Evolutionary conservation across 202 grass and related monocot genomes (phyloP).

Genomic region (Hordeum pubiflorum): DNA sequence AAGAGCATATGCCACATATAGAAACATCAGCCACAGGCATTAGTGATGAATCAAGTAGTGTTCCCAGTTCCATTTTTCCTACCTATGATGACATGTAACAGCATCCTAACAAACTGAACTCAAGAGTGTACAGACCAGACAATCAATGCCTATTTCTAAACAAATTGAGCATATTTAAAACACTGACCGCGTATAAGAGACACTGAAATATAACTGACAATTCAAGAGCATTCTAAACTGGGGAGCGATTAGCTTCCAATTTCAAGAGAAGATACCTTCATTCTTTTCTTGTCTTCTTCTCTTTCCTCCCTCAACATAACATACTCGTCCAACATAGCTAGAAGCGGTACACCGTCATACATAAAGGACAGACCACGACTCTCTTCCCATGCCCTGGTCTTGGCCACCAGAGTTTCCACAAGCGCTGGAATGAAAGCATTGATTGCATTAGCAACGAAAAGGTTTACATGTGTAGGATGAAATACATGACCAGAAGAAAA

Average conservation of each 20-base stretch:
- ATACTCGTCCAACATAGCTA: slow-evolving; percentile 98
- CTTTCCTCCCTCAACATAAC: slow-evolving; percentile 92
- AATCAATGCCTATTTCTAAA: neutral
- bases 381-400: slow-evolving; percentile 85
- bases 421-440: slow-evolving; percentile 52
- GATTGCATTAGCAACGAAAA: slow-evolving; percentile 19
- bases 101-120: neutral
- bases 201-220: neutral
- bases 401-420: slow-evolving; percentile 90
- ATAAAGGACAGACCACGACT: slow-evolving; percentile 70
- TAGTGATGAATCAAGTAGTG: neutral
- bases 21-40: neutral
- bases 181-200: neutral
- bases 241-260: neutral
- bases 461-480: neutral
- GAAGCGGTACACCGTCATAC: slow-evolving; percentile 92
- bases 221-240: neutral
- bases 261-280: slow-evolving; percentile 45
- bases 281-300: slow-evolving; percentile 92
- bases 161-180: neutral
- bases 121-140: neutral
- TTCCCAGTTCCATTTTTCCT: neutral
- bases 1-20: neutral
- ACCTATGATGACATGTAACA: neutral
- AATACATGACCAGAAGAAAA: neutral